A percentile compares a stretch with the other conserved stretches of the same genome.
These are phyloP conservation scores for Cantharellus cinnabarinus DNA, from an alignment of 768 basidiomycete species.

Conservation along the genomic window DNA sequence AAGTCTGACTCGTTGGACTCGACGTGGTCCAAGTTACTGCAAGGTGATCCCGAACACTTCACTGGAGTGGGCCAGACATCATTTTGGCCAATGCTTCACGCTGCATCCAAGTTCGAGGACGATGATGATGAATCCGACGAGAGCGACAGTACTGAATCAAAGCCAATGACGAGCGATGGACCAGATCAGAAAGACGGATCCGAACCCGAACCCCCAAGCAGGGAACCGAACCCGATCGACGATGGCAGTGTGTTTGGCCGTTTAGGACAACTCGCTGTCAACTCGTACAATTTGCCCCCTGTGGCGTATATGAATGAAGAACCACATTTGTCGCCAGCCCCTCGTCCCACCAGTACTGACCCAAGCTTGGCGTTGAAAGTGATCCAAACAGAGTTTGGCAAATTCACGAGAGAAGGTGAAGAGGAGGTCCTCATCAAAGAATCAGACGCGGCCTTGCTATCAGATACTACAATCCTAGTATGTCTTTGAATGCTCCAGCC, in stretches of 20 bases:
- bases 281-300: slow-evolving; percentile 7
- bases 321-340: background rate
- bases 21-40: background rate
- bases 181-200: background rate
- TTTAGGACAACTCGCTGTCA: slow-evolving; percentile 22
- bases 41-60: background rate
- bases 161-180: background rate
- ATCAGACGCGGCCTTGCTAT: slow-evolving; percentile 29
- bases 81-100: background rate
- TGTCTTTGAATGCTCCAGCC: slow-evolving; percentile 1
- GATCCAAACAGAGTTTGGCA: slow-evolving; percentile 37
- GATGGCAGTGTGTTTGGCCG: slow-evolving; percentile 12
- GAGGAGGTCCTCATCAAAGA: slow-evolving; percentile 31
- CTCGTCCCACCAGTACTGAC: background rate
- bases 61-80: background rate
- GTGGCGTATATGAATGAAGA: background rate
- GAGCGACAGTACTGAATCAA: background rate
- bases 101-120: background rate
- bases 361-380: slow-evolving; percentile 10
- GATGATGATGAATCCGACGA: background rate
- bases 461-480: slow-evolving; percentile 10
- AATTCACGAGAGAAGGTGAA: slow-evolving; percentile 25
- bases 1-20: background rate
- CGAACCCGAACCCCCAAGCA: background rate
- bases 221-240: background rate